These are phyloP conservation scores for Aspergillus mulundensis DNA, from an alignment of 495 filamentous ascomycete species.

Conservation along the genomic window DNA sequence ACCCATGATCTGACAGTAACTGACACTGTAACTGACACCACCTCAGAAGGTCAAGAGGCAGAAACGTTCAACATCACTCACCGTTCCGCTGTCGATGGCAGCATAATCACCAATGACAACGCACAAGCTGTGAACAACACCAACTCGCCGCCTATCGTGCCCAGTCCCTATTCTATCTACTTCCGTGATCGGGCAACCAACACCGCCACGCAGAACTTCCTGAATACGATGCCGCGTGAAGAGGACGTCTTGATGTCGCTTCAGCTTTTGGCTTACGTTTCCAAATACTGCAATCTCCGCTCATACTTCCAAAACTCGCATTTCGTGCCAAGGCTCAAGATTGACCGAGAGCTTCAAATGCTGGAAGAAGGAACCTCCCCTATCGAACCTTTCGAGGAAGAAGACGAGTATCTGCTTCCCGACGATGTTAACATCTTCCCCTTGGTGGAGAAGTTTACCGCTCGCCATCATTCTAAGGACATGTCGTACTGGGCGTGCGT, in stretches of 20 bases:
- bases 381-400: slow-evolving; percentile 54
- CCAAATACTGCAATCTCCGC: slow-evolving; percentile 95
- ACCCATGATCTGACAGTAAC: slow-evolving; percentile 69
- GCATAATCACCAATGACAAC: slow-evolving; percentile 66
- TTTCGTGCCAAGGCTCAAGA: slow-evolving; percentile 86
- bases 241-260: slow-evolving; percentile 98
- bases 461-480: slow-evolving; percentile 86
- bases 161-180: slow-evolving; percentile 69
- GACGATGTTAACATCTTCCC: slow-evolving; percentile 98
- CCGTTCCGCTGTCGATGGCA: slow-evolving; percentile 78
- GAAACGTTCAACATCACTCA: slow-evolving; percentile 98
- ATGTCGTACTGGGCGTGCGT: slow-evolving; percentile 99
- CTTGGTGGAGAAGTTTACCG: slow-evolving; percentile 95
- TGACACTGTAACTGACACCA: slow-evolving; percentile 70
- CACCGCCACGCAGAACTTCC: slow-evolving; percentile 59
- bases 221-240: slow-evolving; percentile 88
- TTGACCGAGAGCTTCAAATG: slow-evolving; percentile 76
- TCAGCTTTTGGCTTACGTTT: slow-evolving; percentile 96
- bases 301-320: slow-evolving; percentile 94
- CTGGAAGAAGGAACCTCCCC: slow-evolving; percentile 62
- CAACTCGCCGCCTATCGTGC: slow-evolving; percentile 66
- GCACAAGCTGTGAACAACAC: slow-evolving; percentile 63
- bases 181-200: slow-evolving; percentile 62
- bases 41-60: slow-evolving; percentile 75
- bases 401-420: slow-evolving; percentile 87